Evolutionary conservation across 2,329 filamentous ascomycete species (phyloP).

Genomic region (Keithomyces neogunnii): DNA sequence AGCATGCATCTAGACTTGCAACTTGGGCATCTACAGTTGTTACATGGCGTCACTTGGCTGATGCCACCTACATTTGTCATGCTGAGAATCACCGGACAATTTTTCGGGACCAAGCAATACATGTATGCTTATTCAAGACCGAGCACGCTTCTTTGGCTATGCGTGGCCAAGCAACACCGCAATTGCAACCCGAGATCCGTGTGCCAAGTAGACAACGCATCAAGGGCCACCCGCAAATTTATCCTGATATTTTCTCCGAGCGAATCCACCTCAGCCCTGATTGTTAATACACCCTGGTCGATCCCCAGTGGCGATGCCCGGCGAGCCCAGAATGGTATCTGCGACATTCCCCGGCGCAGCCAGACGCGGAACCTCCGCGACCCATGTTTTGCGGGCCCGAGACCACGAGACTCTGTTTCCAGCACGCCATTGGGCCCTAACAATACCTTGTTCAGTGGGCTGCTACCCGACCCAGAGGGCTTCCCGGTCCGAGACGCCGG

Average conservation of each 20-base stretch:
- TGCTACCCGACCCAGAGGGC: neutral
- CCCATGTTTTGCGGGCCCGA: neutral
- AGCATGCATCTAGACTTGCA: no score
- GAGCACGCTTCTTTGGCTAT: no score
- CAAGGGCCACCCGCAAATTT: neutral
- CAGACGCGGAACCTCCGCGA: constrained; percentile 1
- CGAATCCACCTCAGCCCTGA: neutral
- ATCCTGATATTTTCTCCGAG: neutral
- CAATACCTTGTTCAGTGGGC: no score
- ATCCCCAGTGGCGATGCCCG: neutral
- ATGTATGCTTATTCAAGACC: no score
- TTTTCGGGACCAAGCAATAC: no score
- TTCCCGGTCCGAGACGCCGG: neutral
- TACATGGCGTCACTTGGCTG: no score
- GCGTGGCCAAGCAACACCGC: no score
- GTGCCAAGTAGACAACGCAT: no score
- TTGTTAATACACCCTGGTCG: neutral
- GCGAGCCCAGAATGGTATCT: neutral
- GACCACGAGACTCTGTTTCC: neutral
- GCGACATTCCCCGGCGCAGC: neutral
- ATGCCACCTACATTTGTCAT: no score
- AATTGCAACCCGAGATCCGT: no score
- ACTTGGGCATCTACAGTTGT: no score
- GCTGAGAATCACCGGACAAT: no score
- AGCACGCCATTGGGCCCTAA: neutral